Base-by-base conservation (phyloP, 1,284 basidiomycete species). In the Cutaneotrichosporon spelunceum region DNA sequence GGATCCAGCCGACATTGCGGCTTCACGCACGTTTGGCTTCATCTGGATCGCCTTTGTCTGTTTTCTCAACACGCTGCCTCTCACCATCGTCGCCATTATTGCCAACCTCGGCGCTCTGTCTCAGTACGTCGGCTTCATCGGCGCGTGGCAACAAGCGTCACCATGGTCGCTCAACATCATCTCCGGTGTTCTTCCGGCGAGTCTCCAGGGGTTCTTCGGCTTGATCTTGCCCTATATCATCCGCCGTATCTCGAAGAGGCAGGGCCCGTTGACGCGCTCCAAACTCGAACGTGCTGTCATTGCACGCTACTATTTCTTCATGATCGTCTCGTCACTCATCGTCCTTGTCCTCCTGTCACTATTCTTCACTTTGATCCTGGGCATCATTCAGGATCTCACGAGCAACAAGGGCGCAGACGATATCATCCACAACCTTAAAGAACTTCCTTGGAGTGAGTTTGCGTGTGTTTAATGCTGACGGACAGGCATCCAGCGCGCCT, bases 311-410 rank as follows among this genome's bases (percentile, higher is more conserved):
- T 97, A 88, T 73, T 85, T 89, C 8, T 96, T 97, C 84, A 82
- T 96, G 76, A 86, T 95, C 64, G 88, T 94, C 74, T 76, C 72
- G 63, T 77, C 72, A 57, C 80, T 97, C 71, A 83, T 97, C 68
- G 86, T 96, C 76, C 96, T 97, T 81, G 93, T 91, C 26, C 78
- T 97, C 61, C 87, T 96, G 66, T 90, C 90, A 66, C 91, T 94
- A 54, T 82, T 88, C 62, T 91, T 94, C 81, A 88, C 89, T 88
- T 13, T 70, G 21, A 83, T 89, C 14, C 83, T 84, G 67, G 79
- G 86, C 64, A 84, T 94, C 39, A 80, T 92, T 9, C 26, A 26
- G 48, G 48, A 50, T 27, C 48, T 50, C 26, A 29, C 48, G 13
- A 30, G n/a, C 30, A n/a, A 53, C 52, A 16, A 29, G 26, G 52